Evolutionary conservation across 805 yeast genomes (phyloP), one percentile per base, ranked within the genome.

Genomic region (Zygoascus biomembranicola): DNA sequence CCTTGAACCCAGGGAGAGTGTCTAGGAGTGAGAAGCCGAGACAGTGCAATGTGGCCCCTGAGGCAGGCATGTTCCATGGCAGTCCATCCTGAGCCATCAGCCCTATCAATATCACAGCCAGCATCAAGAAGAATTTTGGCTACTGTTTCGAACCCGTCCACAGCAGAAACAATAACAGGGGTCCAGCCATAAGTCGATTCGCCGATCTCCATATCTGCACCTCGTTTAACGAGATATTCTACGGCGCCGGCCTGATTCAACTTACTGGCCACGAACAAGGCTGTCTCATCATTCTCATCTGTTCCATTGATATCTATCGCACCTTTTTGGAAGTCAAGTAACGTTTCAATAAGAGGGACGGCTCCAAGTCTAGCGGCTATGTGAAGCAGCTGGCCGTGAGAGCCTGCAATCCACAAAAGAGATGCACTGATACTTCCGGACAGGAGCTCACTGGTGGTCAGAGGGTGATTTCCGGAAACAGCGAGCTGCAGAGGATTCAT

Each of bases 61-160:
- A 92, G 73, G 49, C 88, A 84, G 0, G 97, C 97, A 68, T 92
- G 98, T 63, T 92, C 98, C 82, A 89, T 82, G n/a, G 98, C 96
- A 18, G 89, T 81, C 98, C 98, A 92, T 0, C 97, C 97, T 51
- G 94, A 84, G 47, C 81, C 84, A 70, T 92, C 98, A 16, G 78
- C 75, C 28, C 73, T 69, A 45, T 78, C 77, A 54, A 71, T 78
- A 8, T 74, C 70, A 5, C 89, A 85, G 19, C 80, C 81, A 44
- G 74, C 63, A 0, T 71, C 69, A 31, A 84, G 67, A 57, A 92
- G 73, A 8, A 78, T 56, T 44, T 77, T 67, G 5, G 82, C 87
- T 43, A 87, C 74, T 1, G 77, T 78, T 42, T 62, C 63, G 52
- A 70, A 79, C 2, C 97, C 97, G 63, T 90, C 96, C 14, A 90